Conservation (phyloP, 495 filamentous ascomycete genomes). For the Podospora fimiseda region DNA sequence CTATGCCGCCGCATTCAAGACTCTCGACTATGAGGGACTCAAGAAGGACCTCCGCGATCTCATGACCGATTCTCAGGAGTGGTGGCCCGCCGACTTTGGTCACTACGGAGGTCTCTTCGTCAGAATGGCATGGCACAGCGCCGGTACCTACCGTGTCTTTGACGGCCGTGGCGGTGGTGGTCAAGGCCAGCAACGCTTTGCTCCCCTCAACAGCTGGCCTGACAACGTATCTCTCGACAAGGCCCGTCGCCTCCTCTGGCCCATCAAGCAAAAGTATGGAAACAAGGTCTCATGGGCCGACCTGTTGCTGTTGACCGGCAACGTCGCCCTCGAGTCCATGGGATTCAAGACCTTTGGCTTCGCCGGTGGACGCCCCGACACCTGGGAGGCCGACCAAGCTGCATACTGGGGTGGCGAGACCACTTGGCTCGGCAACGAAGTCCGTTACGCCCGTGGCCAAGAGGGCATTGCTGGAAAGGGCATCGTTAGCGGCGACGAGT, state of each 20-base stretch:
- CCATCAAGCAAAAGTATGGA: constrained; percentile 76
- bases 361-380: constrained; percentile 60
- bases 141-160: constrained; percentile 64
- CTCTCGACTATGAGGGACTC: constrained; percentile 60
- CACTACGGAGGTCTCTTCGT: constrained; percentile 73
- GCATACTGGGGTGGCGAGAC: constrained; percentile 67
- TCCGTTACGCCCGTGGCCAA: constrained; percentile 51
- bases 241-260: constrained; percentile 69
- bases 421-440: constrained; percentile 65
- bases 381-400: constrained; percentile 66
- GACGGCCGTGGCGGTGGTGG: constrained; percentile 69
- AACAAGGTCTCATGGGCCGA: constrained; percentile 75
- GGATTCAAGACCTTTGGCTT: constrained; percentile 68
- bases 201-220: constrained; percentile 73
- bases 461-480: constrained; percentile 38
- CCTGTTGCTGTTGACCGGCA: constrained; percentile 60
- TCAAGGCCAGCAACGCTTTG: constrained; percentile 65
- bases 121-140: constrained; percentile 72
- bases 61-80: constrained; percentile 71
- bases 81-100: constrained; percentile 72
- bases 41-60: constrained; percentile 61
- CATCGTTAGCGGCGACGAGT: constrained; percentile 41
- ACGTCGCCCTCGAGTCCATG: constrained; percentile 70
- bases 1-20: constrained; percentile 64
- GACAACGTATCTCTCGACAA: constrained; percentile 73